These are phyloP conservation scores for Cercis canadensis DNA, from an alignment of 306 rosid genomes.

Conservation along the genomic window DNA sequence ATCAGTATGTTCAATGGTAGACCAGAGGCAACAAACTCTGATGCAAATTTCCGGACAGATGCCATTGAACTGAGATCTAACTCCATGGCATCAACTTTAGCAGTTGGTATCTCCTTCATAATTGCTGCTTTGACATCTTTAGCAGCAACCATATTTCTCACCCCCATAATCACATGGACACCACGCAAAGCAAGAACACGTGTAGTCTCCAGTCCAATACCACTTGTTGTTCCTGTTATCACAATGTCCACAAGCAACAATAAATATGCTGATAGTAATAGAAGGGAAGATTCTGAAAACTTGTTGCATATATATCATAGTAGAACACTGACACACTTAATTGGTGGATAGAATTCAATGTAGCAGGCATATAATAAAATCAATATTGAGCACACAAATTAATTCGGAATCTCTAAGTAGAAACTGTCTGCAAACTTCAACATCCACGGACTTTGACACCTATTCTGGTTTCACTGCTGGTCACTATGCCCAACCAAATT, in stretches of 20 bases:
- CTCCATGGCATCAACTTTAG: conserved; percentile 80
- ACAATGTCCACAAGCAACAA: conserved; percentile 13
- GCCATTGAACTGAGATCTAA: conserved; percentile 76
- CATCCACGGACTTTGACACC: no score
- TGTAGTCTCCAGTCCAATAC: conserved; percentile 80
- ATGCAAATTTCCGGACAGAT: conserved; percentile 74
- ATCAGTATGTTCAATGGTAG: conserved; percentile 76
- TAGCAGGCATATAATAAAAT: no score
- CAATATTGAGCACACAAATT: no score
- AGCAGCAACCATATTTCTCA: conserved; percentile 71
- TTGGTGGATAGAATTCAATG: no score
- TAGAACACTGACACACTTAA: no score
- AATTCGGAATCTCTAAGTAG: no score
- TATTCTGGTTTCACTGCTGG: no score
- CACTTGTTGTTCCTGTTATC: conserved; percentile 77
- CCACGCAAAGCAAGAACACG: conserved; percentile 91
- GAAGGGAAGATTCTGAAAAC: no score
- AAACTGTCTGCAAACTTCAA: no score
- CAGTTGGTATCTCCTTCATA: conserved; percentile 66
- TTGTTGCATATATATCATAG: no score
- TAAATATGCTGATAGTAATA: no score
- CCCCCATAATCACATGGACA: conserved; percentile 80
- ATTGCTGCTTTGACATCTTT: conserved; percentile 58
- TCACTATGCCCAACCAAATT: no score
- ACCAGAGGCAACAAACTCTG: conserved; percentile 56